phyloP scores from a whole-genome alignment of 2,329 filamentous ascomycete species.

The Tolypocladium endophyticum region DNA sequence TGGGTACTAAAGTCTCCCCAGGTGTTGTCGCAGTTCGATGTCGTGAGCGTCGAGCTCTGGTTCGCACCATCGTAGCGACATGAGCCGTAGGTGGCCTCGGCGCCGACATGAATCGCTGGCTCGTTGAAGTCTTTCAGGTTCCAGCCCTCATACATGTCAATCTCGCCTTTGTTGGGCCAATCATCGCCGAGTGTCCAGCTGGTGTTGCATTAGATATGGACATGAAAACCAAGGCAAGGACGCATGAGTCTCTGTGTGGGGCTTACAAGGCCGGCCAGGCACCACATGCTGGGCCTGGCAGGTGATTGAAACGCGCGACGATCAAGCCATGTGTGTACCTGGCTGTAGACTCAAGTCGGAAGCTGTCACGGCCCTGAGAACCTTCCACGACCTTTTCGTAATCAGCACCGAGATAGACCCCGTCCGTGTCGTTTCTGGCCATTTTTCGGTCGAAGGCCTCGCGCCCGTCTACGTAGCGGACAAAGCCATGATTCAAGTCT shows the following conservation, averaged over 20 bases:
- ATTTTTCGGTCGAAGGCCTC: slow-evolving; percentile 21
- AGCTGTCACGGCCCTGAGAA: slow-evolving; percentile 37
- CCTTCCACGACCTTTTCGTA: slow-evolving; percentile 9
- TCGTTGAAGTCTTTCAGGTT: slow-evolving; percentile 42
- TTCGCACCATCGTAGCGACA: not conserved
- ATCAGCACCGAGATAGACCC: slow-evolving; percentile 30
- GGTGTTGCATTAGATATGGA: not conserved
- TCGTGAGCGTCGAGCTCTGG: not conserved
- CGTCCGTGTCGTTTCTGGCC: slow-evolving; percentile 15
- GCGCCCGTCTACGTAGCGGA: slow-evolving; percentile 34
- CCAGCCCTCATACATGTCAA: slow-evolving; percentile 59
- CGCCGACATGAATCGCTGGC: not conserved
- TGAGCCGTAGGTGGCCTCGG: not conserved
- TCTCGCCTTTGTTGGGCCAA: slow-evolving; percentile 54
- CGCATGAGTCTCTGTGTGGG: too few species aligned
- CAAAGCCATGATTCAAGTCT: slow-evolving; percentile 57
- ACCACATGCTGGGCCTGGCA: slow-evolving; percentile 56
- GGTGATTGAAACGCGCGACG: slow-evolving; percentile 58
- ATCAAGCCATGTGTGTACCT: slow-evolving; percentile 57
- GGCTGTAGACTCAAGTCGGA: slow-evolving; percentile 53
- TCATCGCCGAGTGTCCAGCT: slow-evolving; percentile 38
- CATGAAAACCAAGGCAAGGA: too few species aligned
- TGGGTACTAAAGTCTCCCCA: not conserved
- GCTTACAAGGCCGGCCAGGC: slow-evolving; percentile 59
- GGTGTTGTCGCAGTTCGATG: not conserved